Evolutionary conservation across 257 asterid genomes (phyloP).

Genomic region (Solanum paucissectum): DNA sequence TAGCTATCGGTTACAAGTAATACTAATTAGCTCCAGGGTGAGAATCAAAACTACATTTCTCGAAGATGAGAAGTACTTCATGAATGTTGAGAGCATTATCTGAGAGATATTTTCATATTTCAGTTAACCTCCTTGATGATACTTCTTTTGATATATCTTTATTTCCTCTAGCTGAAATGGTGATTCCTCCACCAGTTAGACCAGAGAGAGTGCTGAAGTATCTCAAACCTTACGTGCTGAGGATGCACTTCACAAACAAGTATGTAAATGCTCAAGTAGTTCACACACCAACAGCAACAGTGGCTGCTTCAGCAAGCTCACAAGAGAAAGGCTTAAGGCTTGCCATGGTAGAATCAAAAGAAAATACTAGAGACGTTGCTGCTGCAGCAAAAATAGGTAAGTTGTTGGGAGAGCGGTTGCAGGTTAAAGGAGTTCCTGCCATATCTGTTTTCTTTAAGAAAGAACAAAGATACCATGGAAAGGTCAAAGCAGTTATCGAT

Average conservation of each 20-base stretch:
- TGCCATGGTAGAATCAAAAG: constrained; percentile 48
- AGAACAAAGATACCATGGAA: constrained; percentile 85
- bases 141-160: neutral
- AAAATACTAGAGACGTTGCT: constrained; percentile 68
- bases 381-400: constrained; percentile 94
- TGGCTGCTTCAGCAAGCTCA: constrained; percentile 87
- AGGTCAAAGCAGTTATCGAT: constrained; percentile 80
- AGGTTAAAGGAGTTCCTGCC: constrained; percentile 57
- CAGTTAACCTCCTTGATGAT: neutral
- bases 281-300: constrained; percentile 86
- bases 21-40: neutral
- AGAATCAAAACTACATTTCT: neutral
- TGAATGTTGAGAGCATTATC: neutral
- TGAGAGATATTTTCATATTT: neutral
- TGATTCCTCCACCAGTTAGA: constrained; percentile 58
- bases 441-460: constrained; percentile 52
- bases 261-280: constrained; percentile 76
- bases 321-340: constrained; percentile 75
- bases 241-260: constrained; percentile 83
- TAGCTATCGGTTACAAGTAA: neutral
- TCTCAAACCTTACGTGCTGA: constrained; percentile 75
- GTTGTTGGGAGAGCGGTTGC: constrained; percentile 66
- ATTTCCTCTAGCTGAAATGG: constrained; percentile 38
- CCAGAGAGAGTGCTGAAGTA: constrained; percentile 54
- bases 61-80: neutral